Percentiles rank a stretch among this genome's conserved stretches.
phyloP scores from a whole-genome alignment of 2,329 filamentous ascomycete species.

The Penicillium sp. region DNA sequence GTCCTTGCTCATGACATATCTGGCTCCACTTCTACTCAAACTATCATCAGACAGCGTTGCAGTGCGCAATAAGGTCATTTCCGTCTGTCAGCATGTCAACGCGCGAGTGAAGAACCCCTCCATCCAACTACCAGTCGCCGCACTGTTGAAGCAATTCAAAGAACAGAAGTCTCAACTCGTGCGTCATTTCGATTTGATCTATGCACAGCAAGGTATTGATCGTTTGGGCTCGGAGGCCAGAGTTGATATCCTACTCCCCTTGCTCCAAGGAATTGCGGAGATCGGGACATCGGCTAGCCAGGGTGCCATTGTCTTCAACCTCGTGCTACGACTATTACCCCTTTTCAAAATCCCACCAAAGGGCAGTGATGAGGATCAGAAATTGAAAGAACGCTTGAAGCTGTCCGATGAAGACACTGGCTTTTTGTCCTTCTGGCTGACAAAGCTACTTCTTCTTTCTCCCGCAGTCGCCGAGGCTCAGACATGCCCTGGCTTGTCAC shows the following conservation, averaged over 20 bases:
- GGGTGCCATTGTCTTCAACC: conserved; percentile 75
- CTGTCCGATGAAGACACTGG: conserved; percentile 73
- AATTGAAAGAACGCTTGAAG: conserved; percentile 69
- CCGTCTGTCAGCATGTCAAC: conserved; percentile 74
- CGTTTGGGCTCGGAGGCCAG: conserved; percentile 67
- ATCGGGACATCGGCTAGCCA: conserved; percentile 61
- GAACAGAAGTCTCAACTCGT: conserved; percentile 74
- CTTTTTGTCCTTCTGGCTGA: conserved; percentile 77
- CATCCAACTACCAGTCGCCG: conserved; percentile 82
- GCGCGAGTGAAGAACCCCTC: conserved; percentile 65
- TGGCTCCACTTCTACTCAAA: conserved; percentile 84
- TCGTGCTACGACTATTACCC: conserved; percentile 77
- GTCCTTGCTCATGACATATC: conserved; percentile 75
- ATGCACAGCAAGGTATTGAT: conserved; percentile 82
- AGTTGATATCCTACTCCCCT: conserved; percentile 72
- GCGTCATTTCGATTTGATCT: conserved; percentile 85
- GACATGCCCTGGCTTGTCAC: conserved; percentile 66
- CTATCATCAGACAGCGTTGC: conserved; percentile 78
- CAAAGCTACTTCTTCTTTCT: conserved; percentile 75
- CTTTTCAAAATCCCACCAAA: conserved; percentile 71
- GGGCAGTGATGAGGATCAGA: conserved; percentile 77
- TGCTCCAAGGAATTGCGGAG: conserved; percentile 71
- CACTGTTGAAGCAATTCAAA: conserved; percentile 88
- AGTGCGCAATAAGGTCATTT: conserved; percentile 80
- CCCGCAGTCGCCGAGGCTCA: conserved; percentile 51